Percentiles rank a stretch among this genome's conserved stretches.
Conservation (phyloP, 495 filamentous ascomycete genomes). For the Penicillium pulvis region DNA sequence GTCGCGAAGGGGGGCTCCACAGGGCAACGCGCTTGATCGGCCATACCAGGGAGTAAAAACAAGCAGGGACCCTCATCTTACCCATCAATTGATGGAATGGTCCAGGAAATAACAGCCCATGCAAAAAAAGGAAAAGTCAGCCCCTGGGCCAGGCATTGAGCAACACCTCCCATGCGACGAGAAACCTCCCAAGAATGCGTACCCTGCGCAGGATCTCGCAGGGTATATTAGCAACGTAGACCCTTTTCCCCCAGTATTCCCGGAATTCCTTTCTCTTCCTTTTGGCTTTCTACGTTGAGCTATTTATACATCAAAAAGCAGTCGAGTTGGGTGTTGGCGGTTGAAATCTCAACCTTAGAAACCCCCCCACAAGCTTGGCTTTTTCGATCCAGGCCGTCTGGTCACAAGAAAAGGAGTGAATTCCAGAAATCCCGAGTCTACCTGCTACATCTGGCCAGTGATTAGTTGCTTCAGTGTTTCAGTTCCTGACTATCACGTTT, state of each 20-base stretch:
- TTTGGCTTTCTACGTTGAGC: neutral
- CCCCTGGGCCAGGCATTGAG: neutral
- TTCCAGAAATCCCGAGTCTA: slow-evolving; percentile 7
- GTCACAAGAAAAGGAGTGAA: neutral
- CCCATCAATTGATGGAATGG: slow-evolving; percentile 4
- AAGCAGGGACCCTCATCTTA: slow-evolving; percentile 8
- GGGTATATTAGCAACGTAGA: slow-evolving; percentile 24
- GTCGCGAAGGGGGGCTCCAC: slow-evolving; percentile 1
- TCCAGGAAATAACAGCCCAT: slow-evolving; percentile 5
- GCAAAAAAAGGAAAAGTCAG: neutral
- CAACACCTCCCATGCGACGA: slow-evolving; percentile 20
- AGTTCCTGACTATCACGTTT: slow-evolving; percentile 35
- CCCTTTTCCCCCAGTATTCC: neutral
- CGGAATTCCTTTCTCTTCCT: neutral
- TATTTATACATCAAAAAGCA: neutral
- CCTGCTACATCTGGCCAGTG: slow-evolving; percentile 26
- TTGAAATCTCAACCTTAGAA: neutral
- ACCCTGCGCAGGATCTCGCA: slow-evolving; percentile 17
- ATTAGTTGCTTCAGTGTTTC: slow-evolving; percentile 35
- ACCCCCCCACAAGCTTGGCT: neutral
- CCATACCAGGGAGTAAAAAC: slow-evolving; percentile 13
- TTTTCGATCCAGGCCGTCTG: neutral
- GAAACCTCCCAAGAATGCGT: slow-evolving; percentile 28
- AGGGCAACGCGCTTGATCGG: slow-evolving; percentile 9
- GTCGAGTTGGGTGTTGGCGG: neutral